These are phyloP conservation scores for Tagetes erecta DNA, from an alignment of 129 eudicot genomes.

Conservation along the genomic window DNA sequence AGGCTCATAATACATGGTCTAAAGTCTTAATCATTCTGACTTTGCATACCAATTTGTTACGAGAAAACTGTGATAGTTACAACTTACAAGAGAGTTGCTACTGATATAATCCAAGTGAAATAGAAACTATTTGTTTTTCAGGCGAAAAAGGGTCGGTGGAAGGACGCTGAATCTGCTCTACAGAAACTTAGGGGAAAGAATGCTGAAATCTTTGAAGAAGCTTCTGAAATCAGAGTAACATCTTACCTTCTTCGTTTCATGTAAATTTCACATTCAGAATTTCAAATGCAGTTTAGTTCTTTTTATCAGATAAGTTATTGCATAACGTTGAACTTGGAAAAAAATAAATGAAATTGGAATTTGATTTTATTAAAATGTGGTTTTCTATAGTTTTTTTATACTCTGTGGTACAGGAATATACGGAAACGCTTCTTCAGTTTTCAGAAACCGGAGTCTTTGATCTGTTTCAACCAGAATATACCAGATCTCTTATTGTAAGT, in stretches of 20 bases:
- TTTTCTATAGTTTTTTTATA: neutral
- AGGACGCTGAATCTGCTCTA: constrained; percentile 58
- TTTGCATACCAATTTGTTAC: too few species aligned
- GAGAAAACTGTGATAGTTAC: neutral
- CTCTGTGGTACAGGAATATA: constrained; percentile 59
- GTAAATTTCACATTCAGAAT: neutral
- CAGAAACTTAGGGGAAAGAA: constrained; percentile 67
- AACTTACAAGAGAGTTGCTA: neutral
- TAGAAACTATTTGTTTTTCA: constrained; percentile 30
- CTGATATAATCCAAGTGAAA: neutral
- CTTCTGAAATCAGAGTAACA: constrained; percentile 68
- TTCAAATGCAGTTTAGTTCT: neutral
- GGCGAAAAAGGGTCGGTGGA: constrained; percentile 65
- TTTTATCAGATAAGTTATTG: neutral
- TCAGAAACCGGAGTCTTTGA: constrained; percentile 50
- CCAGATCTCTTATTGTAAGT: constrained; percentile 68
- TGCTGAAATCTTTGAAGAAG: constrained; percentile 58
- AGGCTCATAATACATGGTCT: too few species aligned
- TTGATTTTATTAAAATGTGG: neutral
- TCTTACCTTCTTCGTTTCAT: constrained; percentile 11
- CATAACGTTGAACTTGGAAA: neutral
- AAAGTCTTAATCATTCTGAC: too few species aligned
- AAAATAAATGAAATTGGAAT: neutral
- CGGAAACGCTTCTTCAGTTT: constrained; percentile 56
- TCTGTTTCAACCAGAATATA: constrained; percentile 75